Evolutionary conservation across 257 asterid species (phyloP).

Genomic region (Solanum paucissectum): DNA sequence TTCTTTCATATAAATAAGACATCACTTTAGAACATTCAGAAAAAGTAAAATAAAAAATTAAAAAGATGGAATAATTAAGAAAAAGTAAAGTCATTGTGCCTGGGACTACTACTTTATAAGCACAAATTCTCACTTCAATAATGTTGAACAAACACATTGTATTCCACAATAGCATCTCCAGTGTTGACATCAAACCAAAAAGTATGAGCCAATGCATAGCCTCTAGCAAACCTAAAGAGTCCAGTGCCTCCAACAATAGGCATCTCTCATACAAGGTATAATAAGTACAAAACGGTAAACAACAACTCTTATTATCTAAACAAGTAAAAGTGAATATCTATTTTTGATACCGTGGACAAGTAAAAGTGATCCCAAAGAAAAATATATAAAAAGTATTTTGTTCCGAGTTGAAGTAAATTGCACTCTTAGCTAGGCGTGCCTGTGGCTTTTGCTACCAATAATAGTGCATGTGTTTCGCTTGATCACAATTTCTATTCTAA

Average conservation of each 20-base stretch:
- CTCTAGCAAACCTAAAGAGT: conserved; percentile 44
- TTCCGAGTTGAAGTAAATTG: not conserved
- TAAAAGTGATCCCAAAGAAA: too few relatives aligned
- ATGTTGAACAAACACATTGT: conserved; percentile 42
- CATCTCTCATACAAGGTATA: conserved; percentile 1
- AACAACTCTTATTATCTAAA: not conserved
- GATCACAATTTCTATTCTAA: too few relatives aligned
- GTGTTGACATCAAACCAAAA: not conserved
- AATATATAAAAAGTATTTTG: not conserved
- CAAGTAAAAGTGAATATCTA: too few relatives aligned
- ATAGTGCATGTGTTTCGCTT: not conserved
- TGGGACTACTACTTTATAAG: not conserved
- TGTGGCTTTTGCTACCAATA: not conserved
- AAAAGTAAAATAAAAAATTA: not conserved
- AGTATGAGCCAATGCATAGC: conserved; percentile 43
- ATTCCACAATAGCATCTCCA: conserved; percentile 58
- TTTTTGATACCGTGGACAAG: too few relatives aligned
- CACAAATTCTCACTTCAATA: not conserved
- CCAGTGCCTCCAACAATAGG: conserved; percentile 55
- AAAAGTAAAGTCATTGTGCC: not conserved
- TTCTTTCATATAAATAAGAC: too few relatives aligned
- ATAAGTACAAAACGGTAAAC: too few relatives aligned
- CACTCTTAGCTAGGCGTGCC: not conserved
- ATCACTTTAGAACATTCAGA: too few relatives aligned
- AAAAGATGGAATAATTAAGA: not conserved